Evolutionary conservation across 495 filamentous ascomycete species (phyloP).

Genomic region (Rhypophila decipiens): DNA sequence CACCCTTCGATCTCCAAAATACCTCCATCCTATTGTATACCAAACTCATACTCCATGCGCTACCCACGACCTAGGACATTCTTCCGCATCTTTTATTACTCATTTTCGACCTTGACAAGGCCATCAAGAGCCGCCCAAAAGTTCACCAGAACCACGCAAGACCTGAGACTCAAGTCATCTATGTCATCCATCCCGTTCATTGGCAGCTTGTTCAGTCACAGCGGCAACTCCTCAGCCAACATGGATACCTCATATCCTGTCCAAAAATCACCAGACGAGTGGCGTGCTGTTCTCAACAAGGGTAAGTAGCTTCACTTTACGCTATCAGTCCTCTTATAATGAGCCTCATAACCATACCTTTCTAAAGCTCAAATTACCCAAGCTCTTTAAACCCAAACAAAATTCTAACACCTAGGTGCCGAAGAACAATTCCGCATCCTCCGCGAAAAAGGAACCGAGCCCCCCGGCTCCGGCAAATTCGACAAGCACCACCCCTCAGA

Average conservation of each 20-base stretch:
- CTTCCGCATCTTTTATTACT: slow-evolving; percentile 42
- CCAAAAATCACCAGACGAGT: slow-evolving; percentile 74
- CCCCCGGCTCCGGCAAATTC: slow-evolving; percentile 70
- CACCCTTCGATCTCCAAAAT: no score
- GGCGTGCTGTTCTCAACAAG: slow-evolving; percentile 74
- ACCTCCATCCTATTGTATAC: no score
- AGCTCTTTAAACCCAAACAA: no score
- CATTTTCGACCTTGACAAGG: slow-evolving; percentile 26
- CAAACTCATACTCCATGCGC: slow-evolving; percentile 50
- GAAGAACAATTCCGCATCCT: slow-evolving; percentile 91
- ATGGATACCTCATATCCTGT: slow-evolving; percentile 67
- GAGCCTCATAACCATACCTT: slow-evolving; percentile 7
- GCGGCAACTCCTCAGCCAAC: slow-evolving; percentile 48
- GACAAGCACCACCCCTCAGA: slow-evolving; percentile 71
- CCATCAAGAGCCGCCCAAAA: not conserved
- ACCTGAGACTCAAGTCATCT: slow-evolving; percentile 32
- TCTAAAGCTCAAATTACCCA: no score
- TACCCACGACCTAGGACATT: slow-evolving; percentile 42
- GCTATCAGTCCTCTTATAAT: not conserved
- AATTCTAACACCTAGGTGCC: not conserved
- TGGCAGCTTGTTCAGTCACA: slow-evolving; percentile 73
- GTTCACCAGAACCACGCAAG: not conserved
- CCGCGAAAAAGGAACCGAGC: slow-evolving; percentile 85
- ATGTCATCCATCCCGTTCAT: slow-evolving; percentile 74
- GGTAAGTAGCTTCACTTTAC: slow-evolving; percentile 42